These are phyloP conservation scores for Phytophthora fragariaefolia DNA, from an alignment of 352 stramenopile species.

Conservation along the genomic window DNA sequence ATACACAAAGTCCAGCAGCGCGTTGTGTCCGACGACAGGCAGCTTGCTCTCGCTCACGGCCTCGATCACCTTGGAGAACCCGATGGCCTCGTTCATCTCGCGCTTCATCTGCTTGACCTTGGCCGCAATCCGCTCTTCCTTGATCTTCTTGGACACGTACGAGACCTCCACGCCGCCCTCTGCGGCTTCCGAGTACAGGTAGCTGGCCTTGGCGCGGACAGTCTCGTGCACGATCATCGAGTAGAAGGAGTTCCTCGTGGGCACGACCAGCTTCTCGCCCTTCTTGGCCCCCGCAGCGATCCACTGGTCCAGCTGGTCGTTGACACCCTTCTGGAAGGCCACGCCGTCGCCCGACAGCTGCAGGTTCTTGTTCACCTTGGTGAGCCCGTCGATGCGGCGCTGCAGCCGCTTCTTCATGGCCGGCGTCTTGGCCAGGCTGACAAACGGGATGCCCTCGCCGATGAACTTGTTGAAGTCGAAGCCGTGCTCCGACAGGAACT, in stretches of 20 bases:
- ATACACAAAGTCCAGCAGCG: constrained; percentile 86
- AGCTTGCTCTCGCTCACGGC: constrained; percentile 76
- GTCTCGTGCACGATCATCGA: constrained; percentile 80
- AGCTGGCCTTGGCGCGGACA: constrained; percentile 57
- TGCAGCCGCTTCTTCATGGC: constrained; percentile 61
- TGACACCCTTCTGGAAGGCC: constrained; percentile 53
- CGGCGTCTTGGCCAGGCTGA: constrained; percentile 62
- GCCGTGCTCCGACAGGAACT: constrained; percentile 83
- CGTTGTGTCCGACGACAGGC: constrained; percentile 83
- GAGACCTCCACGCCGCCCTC: constrained; percentile 61
- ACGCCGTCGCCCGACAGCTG: constrained; percentile 55
- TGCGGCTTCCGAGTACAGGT: constrained; percentile 64
- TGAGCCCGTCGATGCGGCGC: constrained; percentile 62
- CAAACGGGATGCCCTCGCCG: constrained; percentile 79
- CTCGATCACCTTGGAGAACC: constrained; percentile 84
- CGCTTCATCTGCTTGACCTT: constrained; percentile 57
- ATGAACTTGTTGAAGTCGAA: constrained; percentile 92
- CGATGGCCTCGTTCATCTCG: constrained; percentile 74
- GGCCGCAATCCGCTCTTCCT: constrained; percentile 64
- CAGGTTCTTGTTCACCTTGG: constrained; percentile 65
- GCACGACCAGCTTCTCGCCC: constrained; percentile 56
- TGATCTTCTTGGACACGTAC: constrained; percentile 67
- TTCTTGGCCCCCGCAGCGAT: constrained; percentile 56
- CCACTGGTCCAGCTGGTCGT: constrained; percentile 59
- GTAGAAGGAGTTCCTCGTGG: constrained; percentile 73